Evolutionary conservation across 1,139 yeast genomes (phyloP), one percentile per base, ranked within the genome.

Genomic region (Blastobotrys capitulatus): DNA sequence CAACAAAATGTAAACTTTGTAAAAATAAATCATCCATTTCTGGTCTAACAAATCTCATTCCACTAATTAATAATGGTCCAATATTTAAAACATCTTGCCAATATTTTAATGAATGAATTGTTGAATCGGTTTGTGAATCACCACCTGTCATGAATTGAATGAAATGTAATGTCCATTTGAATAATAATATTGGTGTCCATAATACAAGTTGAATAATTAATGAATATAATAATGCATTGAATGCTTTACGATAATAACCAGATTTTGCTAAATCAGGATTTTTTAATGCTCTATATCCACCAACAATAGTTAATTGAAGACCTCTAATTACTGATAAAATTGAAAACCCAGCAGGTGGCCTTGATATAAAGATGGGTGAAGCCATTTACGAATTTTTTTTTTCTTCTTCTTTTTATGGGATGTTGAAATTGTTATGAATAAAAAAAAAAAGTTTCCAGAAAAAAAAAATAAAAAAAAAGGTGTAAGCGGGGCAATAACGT

Each of bases 291-390:
- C 82, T 60, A 54, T 72, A 76, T 1, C 72, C 70, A 2, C 83
- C 81, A 7, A 77, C 63, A 6, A 76, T 47, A 0, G 80, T 77
- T 46, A 80, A 65, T 61, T 79, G 83, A 27, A 76, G 55, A 0
- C 85, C 84, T n/a, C 83, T 67, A 13, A 76, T 53, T 18, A 79
- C 69, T 0, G 81, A 73, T 52, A 72, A 54, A 1, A 70, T 42
- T 1, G 82, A 72, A 57, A 79, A 77, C 31, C 76, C 76, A 2
- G 68, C 75, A 19, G 78, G 75, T 1, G 81, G 80, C 46, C 73
- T 66, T 16, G 79, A 70, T 18, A 75, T 65, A 59, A 75, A 75
- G 25, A 73, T 67, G 8, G 81, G 80, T 2, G 80, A 76, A 1
- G 77, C 73, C 79, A 75, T 75, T 18, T 15, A n/a, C n/a, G n/a